Base-by-base conservation (phyloP, 2,329 filamentous ascomycete genomes). In the Talaromyces rugulosus region DNA sequence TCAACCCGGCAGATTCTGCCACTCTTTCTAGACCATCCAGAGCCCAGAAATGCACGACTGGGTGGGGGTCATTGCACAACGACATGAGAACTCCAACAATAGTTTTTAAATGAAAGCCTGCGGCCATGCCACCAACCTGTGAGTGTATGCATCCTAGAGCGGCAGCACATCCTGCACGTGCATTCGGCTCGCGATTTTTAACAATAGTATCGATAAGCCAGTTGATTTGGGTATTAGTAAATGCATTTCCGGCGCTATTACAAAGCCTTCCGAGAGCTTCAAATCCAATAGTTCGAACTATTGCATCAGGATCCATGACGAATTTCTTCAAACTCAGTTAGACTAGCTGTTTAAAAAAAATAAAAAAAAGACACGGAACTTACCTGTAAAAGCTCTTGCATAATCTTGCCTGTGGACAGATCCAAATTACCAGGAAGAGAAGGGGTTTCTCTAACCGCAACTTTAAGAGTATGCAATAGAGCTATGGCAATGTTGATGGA, bases 21-120 rank as follows among this genome's bases (percentile, higher is more conserved):
- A 96, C 92, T 58, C 90, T 83, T 2, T 91, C 89, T 33, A 99
- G 77, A 9, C 92, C 94, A 72, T 97, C 92, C 52, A 99, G 81
- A 2, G 96, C 94, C 92, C 93, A 98, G 72, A 94, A 96, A 75
- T 99, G 95, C 8, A 99, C 95, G 0, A 91, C 88, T 0, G 95
- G 93, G 73, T 99, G 95, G 23, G 94, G 91, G 71, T 99, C 95
- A 68, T 93, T 96, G 74, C 92, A 94, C 9, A 99, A 83, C 7
- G 95, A 98, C 90, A 98, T 96, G n/a, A 99, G 80, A 44, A 99
- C 96, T 18, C 94, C 90, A n/a, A 97, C 85, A 56, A 99, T 97
- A 1, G 92, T 97, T 79, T 98, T 98, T 57, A 99, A 83, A 73
- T 99, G 95, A 69, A 95, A 92, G 3, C 93, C 92, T 60, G 95